phyloP scores from a whole-genome alignment of 257 asterid genomes.

The Vinca minor region DNA sequence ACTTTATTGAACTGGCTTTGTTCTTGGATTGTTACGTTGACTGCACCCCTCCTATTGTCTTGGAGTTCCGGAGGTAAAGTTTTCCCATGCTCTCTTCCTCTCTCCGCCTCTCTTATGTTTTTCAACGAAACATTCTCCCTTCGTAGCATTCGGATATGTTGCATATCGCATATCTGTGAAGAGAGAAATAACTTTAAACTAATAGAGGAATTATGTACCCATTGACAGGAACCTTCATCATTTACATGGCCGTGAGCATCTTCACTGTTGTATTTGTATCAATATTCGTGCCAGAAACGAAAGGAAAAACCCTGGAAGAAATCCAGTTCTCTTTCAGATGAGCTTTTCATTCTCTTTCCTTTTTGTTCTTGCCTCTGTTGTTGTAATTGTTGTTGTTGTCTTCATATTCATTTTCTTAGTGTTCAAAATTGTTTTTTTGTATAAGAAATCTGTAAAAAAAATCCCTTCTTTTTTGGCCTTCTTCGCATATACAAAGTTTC shows the following conservation, averaged over 20 bases:
- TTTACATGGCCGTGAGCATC: slow-evolving; percentile 36
- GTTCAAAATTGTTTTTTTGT: neutral
- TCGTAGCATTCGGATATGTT: too few relatives aligned
- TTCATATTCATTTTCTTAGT: slow-evolving; percentile 8
- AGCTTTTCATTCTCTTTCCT: neutral
- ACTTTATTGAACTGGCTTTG: slow-evolving; percentile 68
- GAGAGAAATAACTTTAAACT: neutral
- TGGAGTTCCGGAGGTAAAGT: slow-evolving; percentile 75
- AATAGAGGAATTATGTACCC: neutral
- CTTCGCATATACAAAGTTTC: neutral
- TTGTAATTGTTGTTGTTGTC: neutral
- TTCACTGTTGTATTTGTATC: slow-evolving; percentile 44
- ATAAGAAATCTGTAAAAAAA: neutral
- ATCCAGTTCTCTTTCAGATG: slow-evolving; percentile 67
- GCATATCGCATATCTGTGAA: neutral
- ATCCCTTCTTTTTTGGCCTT: neutral
- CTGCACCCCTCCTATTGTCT: slow-evolving; percentile 64
- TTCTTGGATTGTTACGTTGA: slow-evolving; percentile 62
- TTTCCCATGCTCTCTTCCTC: slow-evolving; percentile 5
- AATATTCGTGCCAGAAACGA: slow-evolving; percentile 76
- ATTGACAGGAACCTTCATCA: slow-evolving; percentile 56
- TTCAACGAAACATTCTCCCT: too few relatives aligned
- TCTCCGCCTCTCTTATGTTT: neutral
- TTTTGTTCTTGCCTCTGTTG: neutral
- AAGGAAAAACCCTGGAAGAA: slow-evolving; percentile 76